Percentiles rank a stretch among this genome's conserved stretches.
phyloP scores from a whole-genome alignment of 2,329 filamentous ascomycete genomes.

The Fusarium pseudonygamai region DNA sequence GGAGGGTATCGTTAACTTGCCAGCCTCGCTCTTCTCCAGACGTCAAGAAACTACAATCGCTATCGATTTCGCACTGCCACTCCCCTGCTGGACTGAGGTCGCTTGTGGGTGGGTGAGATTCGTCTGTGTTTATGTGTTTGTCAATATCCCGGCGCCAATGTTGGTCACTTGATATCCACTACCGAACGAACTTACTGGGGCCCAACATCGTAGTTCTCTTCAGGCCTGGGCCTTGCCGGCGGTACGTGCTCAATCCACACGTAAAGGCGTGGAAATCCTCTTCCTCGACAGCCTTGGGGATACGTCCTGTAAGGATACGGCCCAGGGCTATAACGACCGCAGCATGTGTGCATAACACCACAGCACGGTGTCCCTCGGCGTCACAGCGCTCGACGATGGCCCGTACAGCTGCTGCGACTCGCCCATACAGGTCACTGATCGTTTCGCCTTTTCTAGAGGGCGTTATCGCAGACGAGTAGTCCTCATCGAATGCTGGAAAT shows the following conservation, averaged over 20 bases:
- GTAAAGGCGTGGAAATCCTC: constrained; percentile 90
- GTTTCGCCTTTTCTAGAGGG: constrained; percentile 81
- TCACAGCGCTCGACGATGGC: constrained; percentile 80
- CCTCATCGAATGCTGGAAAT: constrained; percentile 70
- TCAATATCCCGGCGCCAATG: constrained; percentile 9
- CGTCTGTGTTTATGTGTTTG: constrained; percentile 22
- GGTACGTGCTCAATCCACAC: constrained; percentile 77
- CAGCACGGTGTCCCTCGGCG: constrained; percentile 70
- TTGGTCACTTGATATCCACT: constrained; percentile 9
- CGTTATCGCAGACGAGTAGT: constrained; percentile 69
- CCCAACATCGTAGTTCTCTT: constrained; percentile 4
- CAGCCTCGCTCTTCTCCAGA: constrained; percentile 89
- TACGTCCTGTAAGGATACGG: constrained; percentile 78
- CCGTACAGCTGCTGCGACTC: constrained; percentile 75
- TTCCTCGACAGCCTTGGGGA: constrained; percentile 75
- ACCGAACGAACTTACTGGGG: constrained; percentile 27
- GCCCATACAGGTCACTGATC: constrained; percentile 80
- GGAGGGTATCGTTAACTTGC: constrained; percentile 58
- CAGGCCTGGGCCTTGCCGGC: constrained; percentile 41
- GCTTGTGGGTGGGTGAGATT: constrained; percentile 15
- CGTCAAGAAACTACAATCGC: constrained; percentile 84
- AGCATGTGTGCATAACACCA: constrained; percentile 89
- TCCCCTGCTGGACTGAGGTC: constrained; percentile 62
- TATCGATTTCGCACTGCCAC: constrained; percentile 83
- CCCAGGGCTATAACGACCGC: constrained; percentile 89